phyloP scores from a whole-genome alignment of 139 green algal genomes.

The Chlamydomonas schloesseri region DNA sequence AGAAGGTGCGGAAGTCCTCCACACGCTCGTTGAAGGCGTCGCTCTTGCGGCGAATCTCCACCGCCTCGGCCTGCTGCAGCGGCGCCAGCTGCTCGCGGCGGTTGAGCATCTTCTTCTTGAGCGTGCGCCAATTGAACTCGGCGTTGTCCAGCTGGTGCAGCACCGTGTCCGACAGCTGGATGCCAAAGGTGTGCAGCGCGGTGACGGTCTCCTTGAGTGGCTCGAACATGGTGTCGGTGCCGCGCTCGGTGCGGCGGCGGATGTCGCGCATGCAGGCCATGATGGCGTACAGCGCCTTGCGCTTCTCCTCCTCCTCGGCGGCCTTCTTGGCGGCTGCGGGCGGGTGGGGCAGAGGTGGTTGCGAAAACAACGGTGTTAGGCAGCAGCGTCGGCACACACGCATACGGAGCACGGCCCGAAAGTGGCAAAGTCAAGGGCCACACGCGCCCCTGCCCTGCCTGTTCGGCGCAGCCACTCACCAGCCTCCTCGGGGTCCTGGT shows the following conservation, averaged over 20 bases:
- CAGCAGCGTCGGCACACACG: no score
- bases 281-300: slow-evolving; percentile 80
- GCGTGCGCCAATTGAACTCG: slow-evolving; percentile 70
- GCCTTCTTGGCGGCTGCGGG: slow-evolving; percentile 41
- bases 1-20: slow-evolving; percentile 87
- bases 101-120: slow-evolving; percentile 93
- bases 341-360: background rate
- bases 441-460: no score
- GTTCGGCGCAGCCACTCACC: background rate
- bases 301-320: slow-evolving; percentile 60
- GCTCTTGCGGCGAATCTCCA: slow-evolving; percentile 83
- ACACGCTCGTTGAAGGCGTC: slow-evolving; percentile 85
- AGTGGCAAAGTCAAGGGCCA: no score
- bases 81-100: slow-evolving; percentile 77
- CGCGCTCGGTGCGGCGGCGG: slow-evolving; percentile 76
- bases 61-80: slow-evolving; percentile 82
- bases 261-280: slow-evolving; percentile 92
- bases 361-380: no score
- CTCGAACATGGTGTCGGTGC: slow-evolving; percentile 89
- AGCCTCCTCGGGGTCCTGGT: slow-evolving; percentile 27
- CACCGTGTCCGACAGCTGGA: slow-evolving; percentile 71
- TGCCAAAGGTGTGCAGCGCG: slow-evolving; percentile 78
- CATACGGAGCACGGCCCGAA: no score
- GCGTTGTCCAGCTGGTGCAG: slow-evolving; percentile 75
- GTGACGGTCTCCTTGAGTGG: slow-evolving; percentile 83